Evolutionary conservation across 2,329 filamentous ascomycete species (phyloP), one percentile per base, ranked within the genome.

Genomic region (Cordyceps cicadae): DNA sequence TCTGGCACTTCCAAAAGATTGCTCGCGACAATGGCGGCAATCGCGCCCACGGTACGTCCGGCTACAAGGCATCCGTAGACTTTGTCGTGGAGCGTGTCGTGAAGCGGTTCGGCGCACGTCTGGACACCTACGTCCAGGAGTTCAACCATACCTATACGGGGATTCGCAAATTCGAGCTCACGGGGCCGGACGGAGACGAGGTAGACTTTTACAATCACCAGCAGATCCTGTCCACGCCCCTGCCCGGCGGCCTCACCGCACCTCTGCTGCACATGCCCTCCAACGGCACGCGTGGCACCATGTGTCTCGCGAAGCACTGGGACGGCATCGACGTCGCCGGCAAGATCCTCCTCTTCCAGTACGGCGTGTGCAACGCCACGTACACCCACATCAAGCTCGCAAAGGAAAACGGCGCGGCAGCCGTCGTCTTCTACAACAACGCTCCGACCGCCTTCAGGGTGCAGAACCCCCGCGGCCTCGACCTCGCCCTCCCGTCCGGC

Each of bases 381-480:
- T 71, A 74, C 59, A 79, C 12, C 34, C 34, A 78, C 68, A 67
- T 76, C 41, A 74, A 71, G 65, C 70, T 77, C 4, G 77, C 77
- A 41, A 73, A 69, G 64, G 68, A 70, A 2, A 69, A 74, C 34
- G 76, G 76, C 43, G 77, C 77, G 1, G 14, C 74, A 5, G 76
- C 71, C 43, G 74, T 80, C 1, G 72, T 88, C 54, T 75, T 88
- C 62, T 87, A 85, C 72, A 83, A 89, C 76, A 85, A 87, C 63
- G 75, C 72, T 2, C 72, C 78, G 0, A 83, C 81, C 0, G 64
- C 67, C 11, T 57, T 74, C 29, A 4, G 3, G 70, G 8, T 2
- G 77, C 79, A 19, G 74, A 29, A 7, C 29, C 74, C 0, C 71
- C 72, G 34, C 64, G 75, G 73, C 66, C 63, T 71, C 32, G 69